Base-by-base conservation (phyloP, 176 grass and related monocot genomes). In the Avena eriantha region DNA sequence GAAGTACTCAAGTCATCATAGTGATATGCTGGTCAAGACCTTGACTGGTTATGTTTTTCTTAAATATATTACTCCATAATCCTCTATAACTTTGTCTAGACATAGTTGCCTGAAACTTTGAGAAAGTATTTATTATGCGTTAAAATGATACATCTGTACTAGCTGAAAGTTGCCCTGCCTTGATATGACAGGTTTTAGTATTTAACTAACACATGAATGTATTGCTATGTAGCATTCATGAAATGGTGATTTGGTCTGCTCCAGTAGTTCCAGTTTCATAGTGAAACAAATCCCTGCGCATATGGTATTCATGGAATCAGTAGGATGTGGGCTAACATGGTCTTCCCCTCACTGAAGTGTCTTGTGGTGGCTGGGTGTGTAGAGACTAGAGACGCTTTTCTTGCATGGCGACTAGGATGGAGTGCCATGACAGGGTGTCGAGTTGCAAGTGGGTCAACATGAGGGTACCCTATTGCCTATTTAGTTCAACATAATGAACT, bases 211-310 rank as follows among this genome's bases (percentile, higher is more conserved):
- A 69, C 55, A 56, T 80, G 31, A 84, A 41, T 31, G 45, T 23
- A 45, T 14, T 56, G 12, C 12, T 56, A 63, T 73, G 13, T 53
- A 64, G 3, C 41, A 61, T 73, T 41, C 6, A 36, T 61, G 51
- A 48, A 56, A 77, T 31, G 41, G 36, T 69, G 8, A 73, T 21
- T 5, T 39, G 36, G 45, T 64, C 22, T 23, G 7, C 8, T 71
- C 71, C 51, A 78, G 18, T 17, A 69, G 63, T 61, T 82, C 5
- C 29, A 50, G 77, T 82, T 86, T 82, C 51, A 17, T 69, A 82
- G 50, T 77, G 43, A 53, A 80, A 82, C 0, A 82, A 39, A 15
- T 70, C 6, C 16, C 14, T 69, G 26, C 61, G 10, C 33, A 59
- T 47, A 86, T 86, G 59, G 6, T 43, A 26, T 67, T 77, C 58